A percentile compares a stretch with the other conserved stretches of the same genome.
Evolutionary conservation across 2,329 filamentous ascomycete species (phyloP).

Genomic region (Cordyceps cicadae): DNA sequence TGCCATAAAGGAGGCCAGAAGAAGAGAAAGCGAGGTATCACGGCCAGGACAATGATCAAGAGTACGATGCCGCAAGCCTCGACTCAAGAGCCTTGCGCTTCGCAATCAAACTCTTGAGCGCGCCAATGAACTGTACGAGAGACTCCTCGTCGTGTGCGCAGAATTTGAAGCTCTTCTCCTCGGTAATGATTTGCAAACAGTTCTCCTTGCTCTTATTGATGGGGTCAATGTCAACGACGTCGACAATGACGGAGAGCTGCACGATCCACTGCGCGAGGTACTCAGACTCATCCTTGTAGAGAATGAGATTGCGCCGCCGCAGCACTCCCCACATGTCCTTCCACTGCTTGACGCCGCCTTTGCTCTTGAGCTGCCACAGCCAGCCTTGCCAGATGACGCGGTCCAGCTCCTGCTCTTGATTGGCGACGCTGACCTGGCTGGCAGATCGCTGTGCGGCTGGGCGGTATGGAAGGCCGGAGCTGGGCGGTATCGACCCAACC

Average conservation of each 20-base stretch:
- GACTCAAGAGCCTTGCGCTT: conserved; percentile 58
- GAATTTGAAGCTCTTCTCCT: conserved; percentile 77
- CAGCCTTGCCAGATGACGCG: conserved; percentile 92
- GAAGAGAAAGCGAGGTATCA: background rate
- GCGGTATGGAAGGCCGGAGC: conserved; percentile 5
- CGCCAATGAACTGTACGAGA: conserved; percentile 76
- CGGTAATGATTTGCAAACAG: conserved; percentile 88
- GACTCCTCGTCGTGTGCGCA: conserved; percentile 73
- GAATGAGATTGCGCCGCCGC: conserved; percentile 70
- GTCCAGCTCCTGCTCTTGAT: conserved; percentile 61
- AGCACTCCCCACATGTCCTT: conserved; percentile 91
- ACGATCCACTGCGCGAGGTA: conserved; percentile 81
- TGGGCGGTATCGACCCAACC: conserved; percentile 10
- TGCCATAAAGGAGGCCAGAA: background rate
- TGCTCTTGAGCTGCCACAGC: conserved; percentile 75
- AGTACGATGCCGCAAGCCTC: conserved; percentile 29
- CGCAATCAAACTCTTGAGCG: conserved; percentile 77
- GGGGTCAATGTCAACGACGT: conserved; percentile 87
- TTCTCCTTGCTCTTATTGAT: conserved; percentile 74
- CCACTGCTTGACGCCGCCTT: conserved; percentile 81
- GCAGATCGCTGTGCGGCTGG: conserved; percentile 39
- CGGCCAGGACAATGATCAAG: background rate
- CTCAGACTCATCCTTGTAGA: conserved; percentile 90
- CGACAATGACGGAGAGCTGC: conserved; percentile 69
- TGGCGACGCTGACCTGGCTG: conserved; percentile 54